Evolutionary conservation across 129 eudicot species (phyloP).

Genomic region (Flaveria ramosissima): DNA sequence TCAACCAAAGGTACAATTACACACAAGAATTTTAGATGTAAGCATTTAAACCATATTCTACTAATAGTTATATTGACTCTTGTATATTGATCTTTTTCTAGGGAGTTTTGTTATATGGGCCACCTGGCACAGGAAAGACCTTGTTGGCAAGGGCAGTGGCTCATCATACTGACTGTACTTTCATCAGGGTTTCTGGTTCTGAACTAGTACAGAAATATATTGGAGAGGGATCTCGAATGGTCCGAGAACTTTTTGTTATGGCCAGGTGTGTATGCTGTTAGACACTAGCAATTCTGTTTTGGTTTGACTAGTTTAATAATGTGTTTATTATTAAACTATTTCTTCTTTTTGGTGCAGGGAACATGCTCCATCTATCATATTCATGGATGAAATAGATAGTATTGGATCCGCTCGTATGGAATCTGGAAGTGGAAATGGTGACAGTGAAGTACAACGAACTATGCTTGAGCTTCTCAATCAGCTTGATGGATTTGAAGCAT

Average conservation of each 20-base stretch:
- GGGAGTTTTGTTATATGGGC: conserved; percentile 90
- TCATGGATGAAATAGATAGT: conserved; percentile 50
- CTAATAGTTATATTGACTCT: not conserved
- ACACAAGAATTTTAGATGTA: not conserved
- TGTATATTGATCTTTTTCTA: conserved; percentile 19
- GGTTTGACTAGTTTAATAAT: not conserved
- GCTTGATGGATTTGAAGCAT: conserved; percentile 50
- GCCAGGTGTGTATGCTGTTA: conserved; percentile 66
- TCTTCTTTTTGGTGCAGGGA: conserved; percentile 25
- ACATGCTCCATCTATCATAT: conserved; percentile 51
- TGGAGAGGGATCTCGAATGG: conserved; percentile 97
- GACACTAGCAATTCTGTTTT: not conserved
- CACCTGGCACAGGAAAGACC: conserved; percentile 91
- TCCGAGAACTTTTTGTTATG: conserved; percentile 93
- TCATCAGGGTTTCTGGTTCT: conserved; percentile 93
- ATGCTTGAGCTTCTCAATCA: conserved; percentile 55
- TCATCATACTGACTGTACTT: conserved; percentile 68
- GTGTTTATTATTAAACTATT: not conserved
- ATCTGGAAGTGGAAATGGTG: conserved; percentile 49
- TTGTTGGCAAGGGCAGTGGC: conserved; percentile 92
- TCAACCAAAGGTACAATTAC: conserved; percentile 50
- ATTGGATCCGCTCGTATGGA: conserved; percentile 49
- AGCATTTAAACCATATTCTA: conserved; percentile 14
- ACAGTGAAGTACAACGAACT: conserved; percentile 48
- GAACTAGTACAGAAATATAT: conserved; percentile 90